Evolutionary conservation across 768 basidiomycete species (phyloP).

Genomic region (Suillus placidus): DNA sequence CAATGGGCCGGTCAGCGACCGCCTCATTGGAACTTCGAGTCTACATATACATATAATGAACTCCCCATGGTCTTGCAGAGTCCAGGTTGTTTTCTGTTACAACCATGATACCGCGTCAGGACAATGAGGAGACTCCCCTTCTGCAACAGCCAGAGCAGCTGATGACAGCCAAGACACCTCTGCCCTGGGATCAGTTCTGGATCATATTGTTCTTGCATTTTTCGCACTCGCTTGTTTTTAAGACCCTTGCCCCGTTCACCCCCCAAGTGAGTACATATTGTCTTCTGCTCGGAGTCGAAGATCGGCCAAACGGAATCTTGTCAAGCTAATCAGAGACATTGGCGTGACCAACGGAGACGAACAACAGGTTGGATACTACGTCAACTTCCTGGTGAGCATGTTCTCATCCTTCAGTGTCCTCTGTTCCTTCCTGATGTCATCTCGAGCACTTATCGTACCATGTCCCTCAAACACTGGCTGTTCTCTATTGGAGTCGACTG

Average conservation of each 20-base stretch:
- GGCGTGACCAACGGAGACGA: not conserved
- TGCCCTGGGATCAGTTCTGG: not conserved
- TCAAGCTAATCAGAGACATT: not conserved
- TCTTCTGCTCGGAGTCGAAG: not conserved
- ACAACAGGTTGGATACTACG: not conserved
- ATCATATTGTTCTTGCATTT: not conserved
- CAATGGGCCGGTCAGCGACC: too few relatives aligned
- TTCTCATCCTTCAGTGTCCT: not conserved
- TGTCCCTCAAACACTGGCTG: constrained; percentile 66
- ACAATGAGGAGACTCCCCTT: not conserved
- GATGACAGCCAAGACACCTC: not conserved
- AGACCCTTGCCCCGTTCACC: not conserved
- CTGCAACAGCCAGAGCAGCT: not conserved
- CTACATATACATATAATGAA: too few relatives aligned
- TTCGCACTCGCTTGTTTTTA: not conserved
- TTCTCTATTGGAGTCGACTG: constrained; percentile 71
- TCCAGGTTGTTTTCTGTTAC: not conserved
- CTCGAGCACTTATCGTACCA: constrained; percentile 74
- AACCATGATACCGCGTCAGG: not conserved
- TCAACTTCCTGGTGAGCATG: not conserved
- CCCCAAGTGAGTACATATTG: not conserved
- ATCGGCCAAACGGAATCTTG: not conserved
- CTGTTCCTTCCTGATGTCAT: not conserved
- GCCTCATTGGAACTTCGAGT: too few relatives aligned
- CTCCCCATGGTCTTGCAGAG: too few relatives aligned